phyloP scores from a whole-genome alignment of 164 flowering plant species.

The Magnolia changhungtana region DNA sequence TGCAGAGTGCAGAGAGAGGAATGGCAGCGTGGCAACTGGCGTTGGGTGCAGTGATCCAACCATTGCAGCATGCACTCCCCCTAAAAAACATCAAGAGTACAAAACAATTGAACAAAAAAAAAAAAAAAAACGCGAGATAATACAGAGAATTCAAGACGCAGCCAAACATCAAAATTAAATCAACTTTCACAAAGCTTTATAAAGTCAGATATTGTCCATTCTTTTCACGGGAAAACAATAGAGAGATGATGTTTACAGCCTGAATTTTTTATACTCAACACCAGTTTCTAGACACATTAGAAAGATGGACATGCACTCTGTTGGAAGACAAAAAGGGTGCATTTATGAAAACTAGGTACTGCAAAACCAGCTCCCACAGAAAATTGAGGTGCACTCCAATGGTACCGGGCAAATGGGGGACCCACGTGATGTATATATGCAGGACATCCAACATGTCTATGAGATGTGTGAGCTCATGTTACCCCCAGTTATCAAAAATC shows the following conservation, averaged over 20 bases:
- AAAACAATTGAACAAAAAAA: background rate
- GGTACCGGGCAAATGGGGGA: too few species aligned
- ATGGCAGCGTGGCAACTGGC: constrained; percentile 93
- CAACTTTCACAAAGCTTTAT: background rate
- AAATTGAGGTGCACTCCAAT: background rate
- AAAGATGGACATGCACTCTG: background rate
- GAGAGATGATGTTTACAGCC: background rate
- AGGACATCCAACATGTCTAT: too few species aligned
- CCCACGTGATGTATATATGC: too few species aligned
- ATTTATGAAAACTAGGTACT: background rate
- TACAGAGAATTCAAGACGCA: background rate
- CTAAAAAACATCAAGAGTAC: constrained; percentile 23
- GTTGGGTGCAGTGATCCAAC: constrained; percentile 96
- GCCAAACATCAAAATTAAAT: background rate
- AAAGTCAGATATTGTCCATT: background rate
- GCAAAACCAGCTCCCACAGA: background rate
- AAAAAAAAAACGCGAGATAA: background rate
- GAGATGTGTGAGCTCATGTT: too few species aligned
- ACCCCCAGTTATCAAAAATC: too few species aligned
- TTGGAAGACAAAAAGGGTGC: background rate
- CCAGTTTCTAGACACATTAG: background rate
- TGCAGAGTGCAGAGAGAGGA: constrained; percentile 95
- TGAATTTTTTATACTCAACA: background rate
- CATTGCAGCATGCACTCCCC: constrained; percentile 99
- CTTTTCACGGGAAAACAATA: background rate